These are phyloP conservation scores for Alloteropsis semialata DNA, from an alignment of 176 grass and related monocot species.

Conservation along the genomic window DNA sequence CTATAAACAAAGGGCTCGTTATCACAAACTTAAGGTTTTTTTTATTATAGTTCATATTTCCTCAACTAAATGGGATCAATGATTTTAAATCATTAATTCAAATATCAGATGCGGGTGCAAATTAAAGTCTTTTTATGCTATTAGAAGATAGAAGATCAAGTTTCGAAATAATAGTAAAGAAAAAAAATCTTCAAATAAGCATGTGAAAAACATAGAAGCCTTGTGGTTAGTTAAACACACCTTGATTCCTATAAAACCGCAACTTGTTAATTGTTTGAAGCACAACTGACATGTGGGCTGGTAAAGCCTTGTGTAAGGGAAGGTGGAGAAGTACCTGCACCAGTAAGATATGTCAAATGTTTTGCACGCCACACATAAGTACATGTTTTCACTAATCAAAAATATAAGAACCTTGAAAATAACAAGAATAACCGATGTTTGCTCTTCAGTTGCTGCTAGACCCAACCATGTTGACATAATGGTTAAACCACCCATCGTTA, in stretches of 20 bases:
- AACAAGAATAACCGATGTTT: slow-evolving; percentile 82
- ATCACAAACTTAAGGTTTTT: background rate
- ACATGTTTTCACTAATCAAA: slow-evolving; percentile 30
- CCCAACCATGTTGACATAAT: slow-evolving; percentile 88
- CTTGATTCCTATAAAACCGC: slow-evolving; percentile 93
- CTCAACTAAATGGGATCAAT: background rate
- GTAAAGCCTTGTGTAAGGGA: slow-evolving; percentile 84
- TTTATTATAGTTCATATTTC: background rate
- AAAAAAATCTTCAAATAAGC: background rate
- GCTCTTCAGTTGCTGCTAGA: slow-evolving; percentile 79
- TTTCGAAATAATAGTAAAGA: background rate
- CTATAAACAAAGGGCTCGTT: background rate
- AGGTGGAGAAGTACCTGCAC: slow-evolving; percentile 85
- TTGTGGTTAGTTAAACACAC: slow-evolving; percentile 43
- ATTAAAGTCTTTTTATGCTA: background rate
- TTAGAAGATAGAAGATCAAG: slow-evolving; percentile 11
- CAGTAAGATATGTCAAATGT: slow-evolving; percentile 20
- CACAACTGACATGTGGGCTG: slow-evolving; percentile 68
- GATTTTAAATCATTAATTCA: background rate
- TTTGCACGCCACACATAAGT: background rate
- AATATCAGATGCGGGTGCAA: background rate
- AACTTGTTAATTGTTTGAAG: slow-evolving; percentile 88
- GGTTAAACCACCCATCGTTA: slow-evolving; percentile 74
- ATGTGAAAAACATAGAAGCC: slow-evolving; percentile 5
- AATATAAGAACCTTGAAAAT: slow-evolving; percentile 81